Percentiles rank a stretch among this genome's conserved stretches.
These are phyloP conservation scores for Tephrocybe sp. DNA, from an alignment of 768 basidiomycete genomes.

Conservation along the genomic window DNA sequence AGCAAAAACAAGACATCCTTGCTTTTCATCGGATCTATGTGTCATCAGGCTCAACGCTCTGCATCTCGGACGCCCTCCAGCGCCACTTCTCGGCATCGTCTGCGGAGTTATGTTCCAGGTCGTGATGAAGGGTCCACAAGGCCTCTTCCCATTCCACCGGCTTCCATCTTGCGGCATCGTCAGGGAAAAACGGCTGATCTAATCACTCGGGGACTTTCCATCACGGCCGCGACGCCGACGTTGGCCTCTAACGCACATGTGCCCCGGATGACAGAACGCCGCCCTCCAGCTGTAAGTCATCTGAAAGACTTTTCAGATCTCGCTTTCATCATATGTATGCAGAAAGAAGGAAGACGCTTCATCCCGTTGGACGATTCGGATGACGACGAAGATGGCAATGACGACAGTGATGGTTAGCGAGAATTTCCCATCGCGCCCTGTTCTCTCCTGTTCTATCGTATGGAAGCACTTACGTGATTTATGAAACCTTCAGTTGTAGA, in stretches of 20 bases:
- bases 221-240: neutral
- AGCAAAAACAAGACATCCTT: neutral
- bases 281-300: constrained; percentile 26
- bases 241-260: neutral
- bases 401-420: neutral
- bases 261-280: constrained; percentile 19
- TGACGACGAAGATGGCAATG: constrained; percentile 26
- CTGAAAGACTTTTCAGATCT: neutral
- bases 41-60: neutral
- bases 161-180: too few relatives aligned
- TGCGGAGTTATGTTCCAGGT: neutral
- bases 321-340: neutral
- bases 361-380: constrained; percentile 49
- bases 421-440: too few relatives aligned
- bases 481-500: too few relatives aligned
- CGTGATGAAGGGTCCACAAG: neutral
- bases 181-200: too few relatives aligned
- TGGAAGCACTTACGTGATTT: too few relatives aligned
- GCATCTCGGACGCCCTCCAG: neutral
- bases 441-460: too few relatives aligned
- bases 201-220: too few relatives aligned
- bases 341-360: constrained; percentile 48
- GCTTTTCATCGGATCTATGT: neutral
- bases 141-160: neutral
- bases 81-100: neutral